Conservation (phyloP, 495 filamentous ascomycete genomes). For the Penicillium daleae region DNA sequence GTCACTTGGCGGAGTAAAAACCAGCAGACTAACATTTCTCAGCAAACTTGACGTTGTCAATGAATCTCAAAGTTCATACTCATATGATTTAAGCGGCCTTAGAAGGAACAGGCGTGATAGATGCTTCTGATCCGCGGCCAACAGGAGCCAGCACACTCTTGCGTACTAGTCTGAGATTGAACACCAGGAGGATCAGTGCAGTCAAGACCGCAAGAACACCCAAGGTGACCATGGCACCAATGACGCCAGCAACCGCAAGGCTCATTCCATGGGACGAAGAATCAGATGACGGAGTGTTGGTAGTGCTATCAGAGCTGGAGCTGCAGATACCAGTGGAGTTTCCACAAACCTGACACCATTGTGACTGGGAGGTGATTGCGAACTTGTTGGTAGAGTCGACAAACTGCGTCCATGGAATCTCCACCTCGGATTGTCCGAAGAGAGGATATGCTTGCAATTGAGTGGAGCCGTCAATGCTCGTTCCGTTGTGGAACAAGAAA, state of each 20-base stretch:
- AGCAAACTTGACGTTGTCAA: not conserved
- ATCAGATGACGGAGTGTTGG: constrained; percentile 13
- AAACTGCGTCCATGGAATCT: constrained; percentile 51
- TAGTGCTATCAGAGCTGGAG: constrained; percentile 15
- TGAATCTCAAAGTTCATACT: not conserved
- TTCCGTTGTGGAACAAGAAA: constrained; percentile 60
- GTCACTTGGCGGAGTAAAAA: not conserved
- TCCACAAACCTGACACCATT: constrained; percentile 54
- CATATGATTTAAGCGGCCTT: not conserved
- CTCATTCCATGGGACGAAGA: constrained; percentile 30
- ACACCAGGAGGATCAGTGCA: constrained; percentile 12
- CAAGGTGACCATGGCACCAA: constrained; percentile 66
- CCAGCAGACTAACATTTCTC: not conserved
- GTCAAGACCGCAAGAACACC: constrained; percentile 52
- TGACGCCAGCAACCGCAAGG: constrained; percentile 57
- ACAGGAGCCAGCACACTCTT: constrained; percentile 11
- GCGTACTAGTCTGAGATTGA: constrained; percentile 18
- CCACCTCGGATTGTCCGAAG: constrained; percentile 40
- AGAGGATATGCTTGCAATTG: constrained; percentile 44
- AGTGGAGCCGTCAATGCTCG: constrained; percentile 31
- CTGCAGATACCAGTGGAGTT: constrained; percentile 47
- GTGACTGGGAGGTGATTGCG: constrained; percentile 39
- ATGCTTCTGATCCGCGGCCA: not conserved
- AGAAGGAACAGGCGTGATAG: not conserved
- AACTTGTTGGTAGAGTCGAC: constrained; percentile 42